Percentiles rank a stretch among this genome's conserved stretches.
phyloP scores from a whole-genome alignment of 2,329 filamentous ascomycete species.

The Rutstroemia sp. region DNA sequence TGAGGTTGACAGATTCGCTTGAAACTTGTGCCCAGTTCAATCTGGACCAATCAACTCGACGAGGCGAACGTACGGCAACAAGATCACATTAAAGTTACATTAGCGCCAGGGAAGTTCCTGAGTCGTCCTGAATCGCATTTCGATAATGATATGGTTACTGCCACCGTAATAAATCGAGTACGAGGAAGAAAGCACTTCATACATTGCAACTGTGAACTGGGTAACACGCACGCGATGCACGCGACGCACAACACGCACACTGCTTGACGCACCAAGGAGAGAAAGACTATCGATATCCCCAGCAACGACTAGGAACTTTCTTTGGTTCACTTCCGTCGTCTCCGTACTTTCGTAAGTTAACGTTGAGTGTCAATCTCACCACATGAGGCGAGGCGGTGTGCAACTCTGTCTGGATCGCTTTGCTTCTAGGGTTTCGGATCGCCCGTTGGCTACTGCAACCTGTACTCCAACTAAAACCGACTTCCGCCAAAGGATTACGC shows the following conservation, averaged over 20 bases:
- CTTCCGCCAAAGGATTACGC: not conserved
- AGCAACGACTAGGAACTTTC: no score
- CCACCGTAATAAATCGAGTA: no score
- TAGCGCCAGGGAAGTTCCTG: not conserved
- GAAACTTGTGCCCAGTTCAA: not conserved
- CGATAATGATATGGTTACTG: no score
- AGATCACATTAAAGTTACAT: constrained; percentile 11
- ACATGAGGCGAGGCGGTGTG: constrained; percentile 9
- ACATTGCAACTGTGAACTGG: no score
- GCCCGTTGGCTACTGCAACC: constrained; percentile 4
- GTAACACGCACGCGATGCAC: no score
- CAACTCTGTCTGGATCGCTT: not conserved
- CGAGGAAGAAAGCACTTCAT: no score
- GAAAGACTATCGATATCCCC: no score
- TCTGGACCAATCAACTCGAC: constrained; percentile 7
- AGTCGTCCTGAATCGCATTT: no score
- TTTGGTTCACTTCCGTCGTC: not conserved
- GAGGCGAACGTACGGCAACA: constrained; percentile 4
- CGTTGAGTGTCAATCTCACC: not conserved
- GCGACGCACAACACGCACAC: no score
- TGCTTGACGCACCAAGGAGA: no score
- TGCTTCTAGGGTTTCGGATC: constrained; percentile 4
- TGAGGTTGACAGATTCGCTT: not conserved
- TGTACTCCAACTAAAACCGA: not conserved
- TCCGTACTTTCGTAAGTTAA: not conserved